A percentile compares a stretch with the other conserved stretches of the same genome.
These are phyloP conservation scores for Setaria italica DNA, from an alignment of 202 grass and related monocot genomes.

Conservation along the genomic window DNA sequence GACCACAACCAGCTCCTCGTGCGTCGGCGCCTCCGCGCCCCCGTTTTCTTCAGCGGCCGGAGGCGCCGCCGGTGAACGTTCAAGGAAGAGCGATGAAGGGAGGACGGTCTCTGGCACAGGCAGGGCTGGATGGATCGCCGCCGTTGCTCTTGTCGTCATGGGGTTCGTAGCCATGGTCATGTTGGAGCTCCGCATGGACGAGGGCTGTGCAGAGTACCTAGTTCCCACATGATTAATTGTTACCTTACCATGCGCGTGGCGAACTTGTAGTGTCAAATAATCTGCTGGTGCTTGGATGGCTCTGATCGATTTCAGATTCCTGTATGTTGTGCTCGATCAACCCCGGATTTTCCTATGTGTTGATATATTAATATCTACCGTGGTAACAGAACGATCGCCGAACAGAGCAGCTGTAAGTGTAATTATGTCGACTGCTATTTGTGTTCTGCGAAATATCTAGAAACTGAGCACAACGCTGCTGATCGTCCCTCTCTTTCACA, in stretches of 20 bases:
- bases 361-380: too few relatives aligned
- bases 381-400: too few relatives aligned
- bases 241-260: neutral
- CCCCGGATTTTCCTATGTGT: neutral
- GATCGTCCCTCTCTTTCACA: too few relatives aligned
- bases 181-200: constrained; percentile 24
- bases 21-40: neutral
- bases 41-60: neutral
- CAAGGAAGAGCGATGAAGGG: neutral
- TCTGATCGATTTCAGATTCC: neutral
- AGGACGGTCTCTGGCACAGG: neutral
- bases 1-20: neutral
- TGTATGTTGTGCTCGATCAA: neutral
- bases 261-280: neutral
- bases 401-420: neutral
- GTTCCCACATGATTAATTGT: constrained; percentile 41
- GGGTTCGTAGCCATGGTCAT: neutral
- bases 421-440: neutral
- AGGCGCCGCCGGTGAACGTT: neutral
- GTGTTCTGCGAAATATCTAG: neutral
- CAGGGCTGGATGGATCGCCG: neutral
- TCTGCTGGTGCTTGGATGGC: neutral
- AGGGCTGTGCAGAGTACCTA: constrained; percentile 14
- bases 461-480: too few relatives aligned
- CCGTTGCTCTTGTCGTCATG: constrained; percentile 6